Conservation (phyloP, 1,284 basidiomycete species). For the Pisolithus thermaeus region DNA sequence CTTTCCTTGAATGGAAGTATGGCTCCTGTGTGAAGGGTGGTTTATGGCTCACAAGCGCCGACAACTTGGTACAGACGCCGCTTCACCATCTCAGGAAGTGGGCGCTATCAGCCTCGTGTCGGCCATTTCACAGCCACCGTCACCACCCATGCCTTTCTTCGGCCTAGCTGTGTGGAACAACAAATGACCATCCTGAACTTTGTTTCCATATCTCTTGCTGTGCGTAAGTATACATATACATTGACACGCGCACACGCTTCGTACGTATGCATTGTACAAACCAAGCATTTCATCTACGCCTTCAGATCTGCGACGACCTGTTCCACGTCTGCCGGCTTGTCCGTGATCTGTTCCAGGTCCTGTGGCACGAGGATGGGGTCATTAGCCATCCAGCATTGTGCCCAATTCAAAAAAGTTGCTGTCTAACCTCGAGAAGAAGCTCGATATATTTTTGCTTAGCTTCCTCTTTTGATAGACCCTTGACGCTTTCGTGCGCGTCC, state of each 20-base stretch:
- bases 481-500: slow-evolving; percentile 83
- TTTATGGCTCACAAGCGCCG: slow-evolving; percentile 10
- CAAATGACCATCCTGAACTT: not conserved
- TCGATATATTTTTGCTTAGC: slow-evolving; percentile 71
- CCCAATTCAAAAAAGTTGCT: slow-evolving; percentile 6
- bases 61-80: slow-evolving; percentile 21
- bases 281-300: slow-evolving; percentile 28
- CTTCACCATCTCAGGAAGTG: slow-evolving; percentile 4
- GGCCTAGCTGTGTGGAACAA: not conserved
- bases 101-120: slow-evolving; percentile 13
- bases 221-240: too few species aligned
- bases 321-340: slow-evolving; percentile 49
- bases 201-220: not conserved
- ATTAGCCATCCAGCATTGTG: not conserved
- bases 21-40: not conserved
- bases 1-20: not conserved
- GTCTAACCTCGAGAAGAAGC: slow-evolving; percentile 60
- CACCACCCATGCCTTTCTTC: not conserved
- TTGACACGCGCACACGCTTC: too few species aligned
- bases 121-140: not conserved
- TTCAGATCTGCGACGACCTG: slow-evolving; percentile 57
- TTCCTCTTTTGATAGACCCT: slow-evolving; percentile 68
- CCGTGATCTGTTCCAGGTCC: slow-evolving; percentile 42
- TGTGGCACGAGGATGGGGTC: slow-evolving; percentile 4
- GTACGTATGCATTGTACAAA: not conserved